phyloP scores from a whole-genome alignment of 352 stramenopile genomes.

The Phytopythium vexans region DNA sequence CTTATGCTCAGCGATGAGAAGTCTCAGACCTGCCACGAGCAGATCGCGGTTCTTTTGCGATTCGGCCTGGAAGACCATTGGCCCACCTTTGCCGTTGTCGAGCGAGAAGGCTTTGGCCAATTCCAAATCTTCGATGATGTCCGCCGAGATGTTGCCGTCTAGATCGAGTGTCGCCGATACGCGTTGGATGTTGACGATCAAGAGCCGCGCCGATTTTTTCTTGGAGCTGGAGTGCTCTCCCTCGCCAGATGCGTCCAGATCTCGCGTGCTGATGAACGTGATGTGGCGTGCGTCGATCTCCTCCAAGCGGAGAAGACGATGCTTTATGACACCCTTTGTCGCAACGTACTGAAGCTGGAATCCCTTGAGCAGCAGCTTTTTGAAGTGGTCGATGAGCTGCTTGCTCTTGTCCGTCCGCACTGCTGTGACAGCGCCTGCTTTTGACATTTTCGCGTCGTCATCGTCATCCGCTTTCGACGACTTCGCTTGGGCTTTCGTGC shows the following conservation, averaged over 20 bases:
- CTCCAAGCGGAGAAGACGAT: constrained; percentile 38
- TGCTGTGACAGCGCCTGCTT: background rate
- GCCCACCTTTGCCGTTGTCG: constrained; percentile 53
- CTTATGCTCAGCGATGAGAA: constrained; percentile 63
- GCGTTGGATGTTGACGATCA: constrained; percentile 56
- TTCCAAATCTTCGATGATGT: constrained; percentile 15
- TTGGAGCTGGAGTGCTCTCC: constrained; percentile 9
- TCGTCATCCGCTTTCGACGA: background rate
- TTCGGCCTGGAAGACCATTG: constrained; percentile 62
- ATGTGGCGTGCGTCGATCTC: constrained; percentile 40
- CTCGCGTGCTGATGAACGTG: constrained; percentile 43
- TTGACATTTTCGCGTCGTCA: background rate
- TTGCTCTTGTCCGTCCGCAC: constrained; percentile 46
- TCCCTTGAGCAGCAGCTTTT: constrained; percentile 64
- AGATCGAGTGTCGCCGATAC: constrained; percentile 26
- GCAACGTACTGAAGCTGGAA: constrained; percentile 66
- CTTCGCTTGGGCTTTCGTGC: constrained; percentile 11
- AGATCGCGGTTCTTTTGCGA: constrained; percentile 64
- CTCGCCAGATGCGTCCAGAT: constrained; percentile 6
- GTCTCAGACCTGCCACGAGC: constrained; percentile 54
- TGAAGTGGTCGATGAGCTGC: constrained; percentile 65
- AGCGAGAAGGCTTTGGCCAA: constrained; percentile 40
- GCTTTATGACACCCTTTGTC: constrained; percentile 37
- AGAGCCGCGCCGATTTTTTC: constrained; percentile 52
- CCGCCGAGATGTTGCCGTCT: constrained; percentile 25